Percentiles rank a stretch among this genome's conserved stretches.
phyloP scores from a whole-genome alignment of 345 rosid species.

The Populus deltoides region DNA sequence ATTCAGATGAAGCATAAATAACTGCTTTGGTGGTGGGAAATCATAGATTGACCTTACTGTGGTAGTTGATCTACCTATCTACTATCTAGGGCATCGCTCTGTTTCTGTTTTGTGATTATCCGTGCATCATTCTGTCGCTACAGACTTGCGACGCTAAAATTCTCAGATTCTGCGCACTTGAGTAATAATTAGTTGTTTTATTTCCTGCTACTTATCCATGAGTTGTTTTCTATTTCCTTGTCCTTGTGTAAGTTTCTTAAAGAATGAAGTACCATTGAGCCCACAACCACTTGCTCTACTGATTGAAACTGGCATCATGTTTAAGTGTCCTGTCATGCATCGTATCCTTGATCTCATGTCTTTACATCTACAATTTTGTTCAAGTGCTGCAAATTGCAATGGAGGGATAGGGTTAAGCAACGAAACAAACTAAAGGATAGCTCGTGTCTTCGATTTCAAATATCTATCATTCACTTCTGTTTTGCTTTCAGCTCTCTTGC shows the following conservation, averaged over 20 bases:
- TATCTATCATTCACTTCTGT: too few relatives aligned
- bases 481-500: background rate
- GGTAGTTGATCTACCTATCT: background rate
- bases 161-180: background rate
- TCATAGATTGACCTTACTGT: background rate
- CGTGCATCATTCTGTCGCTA: background rate
- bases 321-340: background rate
- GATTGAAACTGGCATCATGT: background rate
- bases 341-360: background rate
- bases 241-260: background rate
- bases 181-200: background rate
- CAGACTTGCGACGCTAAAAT: background rate
- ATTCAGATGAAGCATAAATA: background rate
- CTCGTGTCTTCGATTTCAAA: too few relatives aligned
- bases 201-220: background rate
- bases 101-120: background rate
- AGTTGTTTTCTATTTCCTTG: background rate
- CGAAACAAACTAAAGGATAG: background rate
- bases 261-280: background rate
- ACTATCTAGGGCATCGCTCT: background rate
- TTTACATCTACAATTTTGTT: background rate
- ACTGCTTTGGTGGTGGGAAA: background rate
- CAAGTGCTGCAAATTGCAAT: background rate
- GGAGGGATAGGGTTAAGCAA: background rate
- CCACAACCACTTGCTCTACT: background rate